Conservation (phyloP, 2,329 filamentous ascomycete species). For the Colletotrichum tamarilloi region DNA sequence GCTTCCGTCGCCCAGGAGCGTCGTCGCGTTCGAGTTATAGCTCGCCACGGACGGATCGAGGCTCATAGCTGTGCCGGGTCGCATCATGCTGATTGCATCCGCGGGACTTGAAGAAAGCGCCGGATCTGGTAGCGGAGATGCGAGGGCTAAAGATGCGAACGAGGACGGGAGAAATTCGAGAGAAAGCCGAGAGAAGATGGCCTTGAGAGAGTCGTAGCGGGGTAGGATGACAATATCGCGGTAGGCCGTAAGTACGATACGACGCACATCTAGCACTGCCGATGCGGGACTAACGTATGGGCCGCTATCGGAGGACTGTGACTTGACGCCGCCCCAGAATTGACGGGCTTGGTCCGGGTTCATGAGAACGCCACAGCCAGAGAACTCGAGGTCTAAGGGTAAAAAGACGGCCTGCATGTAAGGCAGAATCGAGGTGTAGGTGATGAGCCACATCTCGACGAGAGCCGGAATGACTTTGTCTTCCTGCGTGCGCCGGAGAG, state of each 20-base stretch:
- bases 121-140: constrained; percentile 63
- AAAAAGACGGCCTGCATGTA: constrained; percentile 97
- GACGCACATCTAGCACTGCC: constrained; percentile 81
- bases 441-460: constrained; percentile 93
- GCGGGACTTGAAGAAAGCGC: constrained; percentile 62
- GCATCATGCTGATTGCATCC: constrained; percentile 51
- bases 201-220: constrained; percentile 88
- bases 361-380: constrained; percentile 84
- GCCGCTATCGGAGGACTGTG: constrained; percentile 46
- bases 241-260: constrained; percentile 88
- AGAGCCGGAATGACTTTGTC: constrained; percentile 90
- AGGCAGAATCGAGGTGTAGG: constrained; percentile 89
- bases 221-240: constrained; percentile 90
- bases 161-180: constrained; percentile 78
- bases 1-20: constrained; percentile 77
- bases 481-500: constrained; percentile 81
- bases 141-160: constrained; percentile 61
- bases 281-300: constrained; percentile 59
- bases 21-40: constrained; percentile 83
- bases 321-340: constrained; percentile 84
- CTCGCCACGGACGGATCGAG: constrained; percentile 80
- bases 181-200: constrained; percentile 88
- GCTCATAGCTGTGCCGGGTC: constrained; percentile 80
- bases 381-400: constrained; percentile 92
- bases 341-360: constrained; percentile 82